Base-by-base conservation (phyloP, 352 stramenopile genomes). In the Pythium utonaiense region DNA sequence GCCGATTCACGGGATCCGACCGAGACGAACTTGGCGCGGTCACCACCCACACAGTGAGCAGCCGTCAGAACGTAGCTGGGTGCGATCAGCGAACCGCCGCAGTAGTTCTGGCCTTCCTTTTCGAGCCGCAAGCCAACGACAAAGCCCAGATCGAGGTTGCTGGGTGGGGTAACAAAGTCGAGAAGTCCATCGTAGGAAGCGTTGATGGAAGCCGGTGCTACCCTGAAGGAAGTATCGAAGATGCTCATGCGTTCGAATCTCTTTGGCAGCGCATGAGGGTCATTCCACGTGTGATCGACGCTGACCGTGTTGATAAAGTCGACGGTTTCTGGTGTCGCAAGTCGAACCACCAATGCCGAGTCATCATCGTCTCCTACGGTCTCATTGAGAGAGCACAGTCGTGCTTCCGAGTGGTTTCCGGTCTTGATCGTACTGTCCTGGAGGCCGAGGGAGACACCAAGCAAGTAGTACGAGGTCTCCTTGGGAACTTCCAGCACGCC, bases 51-150 rank as follows among this genome's bases (percentile, higher is more conserved):
- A 54, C 72, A 80, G 40, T 77, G 69, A 3, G 70, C 74, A 1
- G 74, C 74, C 4, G 74, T 83, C 28, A 83, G 64, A 21, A 83
- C 70, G 38, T 75, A 80, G 27, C 67, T 70, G 3, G 72, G 52
- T 12, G 74, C 60, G 48, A 83, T 83, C 28, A 83, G 59, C 24
- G 61, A 73, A 25, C 74, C 71, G 16, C 74, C 74, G 52, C 74
- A 83, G 42, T 73, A 80, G 59, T 78, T 77, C 30, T 75, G 60
- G 1, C 68, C 56, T 25, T 67, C 62, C 7, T 53, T 60, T 13
- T 70, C 60, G 7, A 64, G 62, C 22, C 70, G 70, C 2, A 77
- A 63, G 1, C 70, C 70, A n/a, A 77, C 66, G 10, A 77, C 66
- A 44, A 77, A 77, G 47, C 69, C 69, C 7, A 76, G 41, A 19